These are phyloP conservation scores for Colletotrichum theobromicola DNA, from an alignment of 2,329 filamentous ascomycete genomes.

Conservation along the genomic window DNA sequence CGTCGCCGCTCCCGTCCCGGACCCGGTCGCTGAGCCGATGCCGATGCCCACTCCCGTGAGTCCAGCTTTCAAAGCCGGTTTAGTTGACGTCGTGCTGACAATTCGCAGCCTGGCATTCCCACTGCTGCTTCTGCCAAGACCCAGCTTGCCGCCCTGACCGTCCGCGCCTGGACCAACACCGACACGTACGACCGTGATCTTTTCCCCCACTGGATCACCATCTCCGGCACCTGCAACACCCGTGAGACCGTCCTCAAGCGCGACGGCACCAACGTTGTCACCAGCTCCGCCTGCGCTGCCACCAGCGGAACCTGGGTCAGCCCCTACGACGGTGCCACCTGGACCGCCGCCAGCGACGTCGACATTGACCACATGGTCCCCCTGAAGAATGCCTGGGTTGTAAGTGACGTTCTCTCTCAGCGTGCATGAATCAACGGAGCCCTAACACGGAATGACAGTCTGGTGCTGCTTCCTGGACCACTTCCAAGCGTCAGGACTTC, in stretches of 20 bases:
- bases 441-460: slow-evolving; percentile 51
- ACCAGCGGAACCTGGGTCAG: slow-evolving; percentile 72
- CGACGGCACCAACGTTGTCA: slow-evolving; percentile 70
- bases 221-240: slow-evolving; percentile 72
- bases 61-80: not conserved
- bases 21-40: slow-evolving; percentile 12
- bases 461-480: slow-evolving; percentile 76
- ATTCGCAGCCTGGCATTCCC: slow-evolving; percentile 64
- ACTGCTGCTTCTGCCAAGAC: slow-evolving; percentile 59
- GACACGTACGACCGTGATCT: slow-evolving; percentile 67
- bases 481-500: slow-evolving; percentile 67
- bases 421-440: not conserved
- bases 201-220: slow-evolving; percentile 76
- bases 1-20: slow-evolving; percentile 25
- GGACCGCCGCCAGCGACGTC: slow-evolving; percentile 71
- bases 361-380: slow-evolving; percentile 89
- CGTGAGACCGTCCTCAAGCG: slow-evolving; percentile 74
- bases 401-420: slow-evolving; percentile 35
- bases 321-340: slow-evolving; percentile 76
- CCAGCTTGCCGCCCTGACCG: slow-evolving; percentile 63
- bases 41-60: slow-evolving; percentile 30
- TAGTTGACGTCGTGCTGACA: not conserved
- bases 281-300: slow-evolving; percentile 63
- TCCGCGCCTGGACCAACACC: slow-evolving; percentile 58
- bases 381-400: slow-evolving; percentile 80